Evolutionary conservation across 768 basidiomycete species (phyloP).

Genomic region (Russula foetens): DNA sequence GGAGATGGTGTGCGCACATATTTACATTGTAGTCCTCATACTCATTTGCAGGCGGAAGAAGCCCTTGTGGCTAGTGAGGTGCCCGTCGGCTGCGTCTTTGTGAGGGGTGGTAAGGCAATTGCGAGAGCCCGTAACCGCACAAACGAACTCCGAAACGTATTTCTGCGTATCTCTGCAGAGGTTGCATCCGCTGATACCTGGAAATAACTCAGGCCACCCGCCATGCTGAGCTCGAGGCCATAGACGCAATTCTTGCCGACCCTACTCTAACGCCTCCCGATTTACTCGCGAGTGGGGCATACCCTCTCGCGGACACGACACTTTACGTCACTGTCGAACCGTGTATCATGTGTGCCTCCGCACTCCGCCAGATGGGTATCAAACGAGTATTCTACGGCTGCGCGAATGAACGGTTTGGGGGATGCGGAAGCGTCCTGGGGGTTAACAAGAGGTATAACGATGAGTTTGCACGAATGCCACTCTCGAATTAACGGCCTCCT

Average conservation of each 20-base stretch:
- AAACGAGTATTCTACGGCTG: conserved; percentile 88
- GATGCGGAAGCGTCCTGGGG: conserved; percentile 89
- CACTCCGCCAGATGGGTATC: conserved; percentile 88
- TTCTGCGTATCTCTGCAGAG: conserved; percentile 17
- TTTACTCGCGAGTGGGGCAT: conserved; percentile 24
- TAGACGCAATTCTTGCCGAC: conserved; percentile 76
- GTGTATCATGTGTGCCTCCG: conserved; percentile 98
- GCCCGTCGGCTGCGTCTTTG: conserved; percentile 95
- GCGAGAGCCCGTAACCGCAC: conserved; percentile 89
- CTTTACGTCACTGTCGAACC: conserved; percentile 99
- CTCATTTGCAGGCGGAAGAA: conserved; percentile 59
- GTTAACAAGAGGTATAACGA: conserved; percentile 64
- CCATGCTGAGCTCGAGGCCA: conserved; percentile 96
- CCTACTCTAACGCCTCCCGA: conserved; percentile 43
- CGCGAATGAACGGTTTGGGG: conserved; percentile 93
- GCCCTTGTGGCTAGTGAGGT: conserved; percentile 83
- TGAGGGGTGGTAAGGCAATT: conserved; percentile 66
- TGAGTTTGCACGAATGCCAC: neutral
- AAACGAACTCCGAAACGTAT: conserved; percentile 87
- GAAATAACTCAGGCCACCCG: conserved; percentile 66
- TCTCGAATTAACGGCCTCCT: neutral
- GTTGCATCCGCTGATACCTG: conserved; percentile 5
- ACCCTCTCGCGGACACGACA: conserved; percentile 70
- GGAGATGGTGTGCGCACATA: conserved; percentile 50
- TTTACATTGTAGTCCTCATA: neutral